These are phyloP conservation scores for Plenodomus lindquistii DNA, from an alignment of 2,329 filamentous ascomycete genomes.

Conservation along the genomic window DNA sequence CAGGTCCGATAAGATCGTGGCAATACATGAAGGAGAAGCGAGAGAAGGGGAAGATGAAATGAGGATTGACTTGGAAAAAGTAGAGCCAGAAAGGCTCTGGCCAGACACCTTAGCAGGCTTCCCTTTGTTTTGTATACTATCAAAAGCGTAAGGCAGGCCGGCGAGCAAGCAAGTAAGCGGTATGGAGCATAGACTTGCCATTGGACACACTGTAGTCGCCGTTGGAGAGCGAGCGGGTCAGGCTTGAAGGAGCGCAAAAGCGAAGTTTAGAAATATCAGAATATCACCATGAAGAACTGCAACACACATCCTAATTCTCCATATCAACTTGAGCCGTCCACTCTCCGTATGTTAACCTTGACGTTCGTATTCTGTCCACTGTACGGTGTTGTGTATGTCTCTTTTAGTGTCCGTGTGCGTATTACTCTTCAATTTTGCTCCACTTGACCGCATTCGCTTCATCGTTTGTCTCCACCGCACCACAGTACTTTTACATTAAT, in stretches of 20 bases:
- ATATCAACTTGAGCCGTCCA: too few relatives aligned
- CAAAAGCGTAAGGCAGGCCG: constrained; percentile 7
- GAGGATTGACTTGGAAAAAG: not conserved
- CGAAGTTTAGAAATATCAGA: not conserved
- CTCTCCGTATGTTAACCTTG: too few relatives aligned
- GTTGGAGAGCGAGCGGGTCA: constrained; percentile 22
- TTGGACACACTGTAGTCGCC: constrained; percentile 14
- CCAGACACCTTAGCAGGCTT: not conserved
- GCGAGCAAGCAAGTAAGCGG: constrained; percentile 10
- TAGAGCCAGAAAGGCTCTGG: not conserved
- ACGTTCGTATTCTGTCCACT: too few relatives aligned
- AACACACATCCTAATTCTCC: too few relatives aligned
- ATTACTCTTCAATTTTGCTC: too few relatives aligned
- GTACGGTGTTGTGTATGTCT: too few relatives aligned
- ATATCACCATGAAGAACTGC: too few relatives aligned
- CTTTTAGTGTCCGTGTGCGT: too few relatives aligned
- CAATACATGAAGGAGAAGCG: constrained; percentile 82
- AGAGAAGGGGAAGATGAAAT: constrained; percentile 46
- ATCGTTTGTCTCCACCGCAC: not conserved
- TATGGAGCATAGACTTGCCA: constrained; percentile 4
- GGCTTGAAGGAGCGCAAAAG: constrained; percentile 11
- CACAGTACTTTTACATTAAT: too few relatives aligned
- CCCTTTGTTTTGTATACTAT: constrained; percentile 23
- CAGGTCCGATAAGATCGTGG: constrained; percentile 69
- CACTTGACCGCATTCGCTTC: not conserved